A percentile compares a stretch with the other conserved stretches of the same genome.
These are phyloP conservation scores for Calocybe indica DNA, from an alignment of 768 basidiomycete species.

Conservation along the genomic window DNA sequence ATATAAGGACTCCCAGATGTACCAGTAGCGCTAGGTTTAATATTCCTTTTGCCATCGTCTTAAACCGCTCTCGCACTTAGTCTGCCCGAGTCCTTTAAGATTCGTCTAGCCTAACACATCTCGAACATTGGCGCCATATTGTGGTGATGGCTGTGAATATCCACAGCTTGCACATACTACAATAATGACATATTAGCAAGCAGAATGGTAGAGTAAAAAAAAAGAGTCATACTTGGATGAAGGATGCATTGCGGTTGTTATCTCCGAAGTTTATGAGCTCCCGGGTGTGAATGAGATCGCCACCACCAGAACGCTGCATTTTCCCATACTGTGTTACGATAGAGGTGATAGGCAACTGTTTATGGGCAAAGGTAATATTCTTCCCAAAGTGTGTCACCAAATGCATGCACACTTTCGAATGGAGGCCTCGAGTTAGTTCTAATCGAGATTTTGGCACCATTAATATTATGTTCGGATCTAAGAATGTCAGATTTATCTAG, in stretches of 20 bases:
- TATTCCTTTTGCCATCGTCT: no score
- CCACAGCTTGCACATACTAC: constrained; percentile 27
- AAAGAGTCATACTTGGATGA: constrained; percentile 21
- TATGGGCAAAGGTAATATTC: constrained; percentile 4
- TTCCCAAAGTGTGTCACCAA: constrained; percentile 3
- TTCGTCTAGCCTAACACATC: no score
- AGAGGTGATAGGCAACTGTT: constrained; percentile 3
- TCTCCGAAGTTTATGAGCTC: constrained; percentile 6
- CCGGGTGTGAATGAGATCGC: constrained; percentile 21
- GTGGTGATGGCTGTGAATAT: constrained; percentile 14
- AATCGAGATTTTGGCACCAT: no score
- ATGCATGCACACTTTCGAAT: not conserved
- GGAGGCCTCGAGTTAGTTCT: no score
- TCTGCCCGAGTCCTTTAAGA: no score
- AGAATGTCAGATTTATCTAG: not conserved
- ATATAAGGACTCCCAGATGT: no score
- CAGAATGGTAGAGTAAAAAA: not conserved
- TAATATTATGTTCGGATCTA: no score
- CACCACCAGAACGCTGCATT: constrained; percentile 17
- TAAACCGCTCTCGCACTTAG: no score
- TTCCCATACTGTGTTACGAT: constrained; percentile 18
- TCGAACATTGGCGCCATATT: constrained; percentile 7
- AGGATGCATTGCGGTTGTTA: constrained; percentile 23
- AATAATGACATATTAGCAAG: not conserved
- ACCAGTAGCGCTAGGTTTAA: no score